Percentiles rank a stretch among this genome's conserved stretches.
phyloP scores from a whole-genome alignment of 2,329 filamentous ascomycete genomes.

The Phoma sp. region DNA sequence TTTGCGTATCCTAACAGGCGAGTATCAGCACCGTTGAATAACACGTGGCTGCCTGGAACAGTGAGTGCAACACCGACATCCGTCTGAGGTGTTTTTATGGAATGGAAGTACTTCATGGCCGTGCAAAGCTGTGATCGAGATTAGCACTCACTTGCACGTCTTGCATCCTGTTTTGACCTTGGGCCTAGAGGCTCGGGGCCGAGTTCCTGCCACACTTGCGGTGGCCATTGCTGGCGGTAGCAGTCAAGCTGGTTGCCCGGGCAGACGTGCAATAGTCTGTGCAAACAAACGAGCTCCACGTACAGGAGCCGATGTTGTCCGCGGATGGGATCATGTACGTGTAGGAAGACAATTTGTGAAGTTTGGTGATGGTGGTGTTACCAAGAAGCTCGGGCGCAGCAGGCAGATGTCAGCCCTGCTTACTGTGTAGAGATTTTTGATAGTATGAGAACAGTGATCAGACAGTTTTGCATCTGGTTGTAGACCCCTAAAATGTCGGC shows the following conservation, averaged over 20 bases:
- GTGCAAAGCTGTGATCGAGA: constrained; percentile 2
- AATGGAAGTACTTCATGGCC: neutral
- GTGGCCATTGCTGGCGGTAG: neutral
- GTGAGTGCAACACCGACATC: neutral
- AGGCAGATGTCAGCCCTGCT: too few species aligned
- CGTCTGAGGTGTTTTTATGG: neutral
- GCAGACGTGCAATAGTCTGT: neutral
- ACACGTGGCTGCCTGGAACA: neutral
- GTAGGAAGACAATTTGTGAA: neutral
- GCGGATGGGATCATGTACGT: neutral
- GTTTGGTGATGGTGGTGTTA: constrained; percentile 1
- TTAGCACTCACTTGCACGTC: constrained; percentile 20
- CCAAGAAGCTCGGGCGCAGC: too few species aligned
- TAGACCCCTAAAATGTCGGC: too few species aligned
- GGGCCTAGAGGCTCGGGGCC: constrained; percentile 1
- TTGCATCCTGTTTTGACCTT: constrained; percentile 15
- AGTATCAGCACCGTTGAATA: constrained; percentile 1
- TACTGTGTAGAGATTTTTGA: too few species aligned
- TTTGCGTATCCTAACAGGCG: constrained; percentile 34
- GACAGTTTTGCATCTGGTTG: too few species aligned
- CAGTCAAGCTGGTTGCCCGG: neutral
- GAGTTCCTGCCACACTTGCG: neutral
- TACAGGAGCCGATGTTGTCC: constrained; percentile 2
- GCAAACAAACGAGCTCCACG: neutral
- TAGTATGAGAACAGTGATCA: neutral